Base-by-base conservation (phyloP, 768 basidiomycete genomes). In the Podaxis sp. region DNA sequence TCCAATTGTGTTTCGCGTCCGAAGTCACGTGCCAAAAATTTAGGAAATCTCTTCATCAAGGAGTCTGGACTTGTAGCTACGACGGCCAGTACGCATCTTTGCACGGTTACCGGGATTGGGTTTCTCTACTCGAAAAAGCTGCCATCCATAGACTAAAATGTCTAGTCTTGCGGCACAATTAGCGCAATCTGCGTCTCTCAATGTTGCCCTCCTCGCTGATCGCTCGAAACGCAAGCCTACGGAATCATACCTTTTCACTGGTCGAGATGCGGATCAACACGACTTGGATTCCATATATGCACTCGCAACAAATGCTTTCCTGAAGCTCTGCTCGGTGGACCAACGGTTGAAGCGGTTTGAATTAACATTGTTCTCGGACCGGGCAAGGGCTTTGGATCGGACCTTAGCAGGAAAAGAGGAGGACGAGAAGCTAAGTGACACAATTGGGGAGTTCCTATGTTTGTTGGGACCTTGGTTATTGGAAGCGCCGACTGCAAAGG, bases 231-330 rank as follows among this genome's bases (percentile, higher is more conserved):
- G 85, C 74, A 90, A 82, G 74, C 79, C 77, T 15, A 74, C 84
- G 0, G 86, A 89, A 71, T 96, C 95, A 0, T 98, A 98, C 77
- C 84, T 99, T 39, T 97, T 96, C 74, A 86, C 90, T 13, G 86
- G 89, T 44, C 82, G 83, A 63, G 90, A 92, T 54, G 94, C 94
- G 8, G 87, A 92, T 68, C 79, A 86, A 62, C 90, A 97, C 72
- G 95, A 99, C 74, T 79, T 97, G 62, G 89, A 96, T 71, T 83
- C 93, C 5, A 85, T 99, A 58, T 84, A 91, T 70, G 88, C 93
- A 0, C 82, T 98, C 8, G 93, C 84, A 2, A 76, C 84, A 55
- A 94, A 93, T 70, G 93, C 89, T 6, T 87, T 95, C 66, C 73
- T 87, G 1, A 90, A 92, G 53, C 82, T 97, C 15, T 73, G 83